Evolutionary conservation across 306 rosid species (phyloP), one percentile per base, ranked within the genome.

Genomic region (Erythrophleum fordii): DNA sequence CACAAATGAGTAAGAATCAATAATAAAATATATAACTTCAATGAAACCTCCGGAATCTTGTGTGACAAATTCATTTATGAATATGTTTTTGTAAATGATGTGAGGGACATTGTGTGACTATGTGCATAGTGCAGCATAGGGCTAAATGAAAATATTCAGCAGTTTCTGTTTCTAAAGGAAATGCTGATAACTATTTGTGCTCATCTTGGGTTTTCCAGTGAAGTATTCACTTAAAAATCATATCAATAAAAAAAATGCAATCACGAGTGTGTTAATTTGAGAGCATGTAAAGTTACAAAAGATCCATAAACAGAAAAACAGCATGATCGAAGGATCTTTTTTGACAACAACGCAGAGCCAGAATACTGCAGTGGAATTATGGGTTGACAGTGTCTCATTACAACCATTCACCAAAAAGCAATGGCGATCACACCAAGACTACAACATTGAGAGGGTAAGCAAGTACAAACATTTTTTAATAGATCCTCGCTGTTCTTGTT

Each of bases 361-460:
- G 70, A 89, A 86, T 53, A 82, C 86, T 23, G 75, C 16, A 55
- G 80, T 84, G 34, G 94, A 91, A 77, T 44, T 92, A 70, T 88
- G 91, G 97, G 88, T 73, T 55, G 94, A 92, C 67, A 90, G 53
- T 81, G 73, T 92, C 73, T 89, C 95, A 41, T 78, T 91, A 29
- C 90, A 89, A 80, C 95, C 93, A 77, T 92, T 89, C 79, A 86
- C 90, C 77, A 86, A 83, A 83, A 28, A 75, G 72, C 87, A 91
- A 73, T 91, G 97, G 97, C 88, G 86, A 88, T 80, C 85, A 81
- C 91, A 86, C 75, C 97, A 91, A 83, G 89, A 89, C 6, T 34
- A 72, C 44, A 88, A 80, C 86, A 84, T 91, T 42, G 83, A 79
- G 58, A 87, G 80, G 93, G 95, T 90, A 81, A 83, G 25, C 20